Evolutionary conservation across 768 basidiomycete species (phyloP).

Genomic region (Mycena polygramma): DNA sequence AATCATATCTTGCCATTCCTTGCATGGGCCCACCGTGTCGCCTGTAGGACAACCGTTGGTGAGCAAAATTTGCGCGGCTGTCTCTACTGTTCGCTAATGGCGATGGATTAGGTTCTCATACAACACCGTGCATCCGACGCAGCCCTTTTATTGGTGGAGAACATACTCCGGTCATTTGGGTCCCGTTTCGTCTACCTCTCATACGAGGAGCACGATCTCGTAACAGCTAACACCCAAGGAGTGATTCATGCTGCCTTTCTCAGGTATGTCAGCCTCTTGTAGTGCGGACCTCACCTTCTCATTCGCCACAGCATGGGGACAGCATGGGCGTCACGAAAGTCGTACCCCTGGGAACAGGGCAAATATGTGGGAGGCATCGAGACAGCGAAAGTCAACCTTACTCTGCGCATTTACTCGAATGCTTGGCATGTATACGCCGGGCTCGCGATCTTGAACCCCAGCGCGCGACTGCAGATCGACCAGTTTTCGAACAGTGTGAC

Average conservation of each 20-base stretch:
- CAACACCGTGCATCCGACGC: conserved; percentile 80
- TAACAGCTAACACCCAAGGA: conserved; percentile 99
- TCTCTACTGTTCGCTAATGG: not conserved
- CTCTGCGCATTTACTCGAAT: conserved; percentile 95
- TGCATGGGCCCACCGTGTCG: conserved; percentile 96
- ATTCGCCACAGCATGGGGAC: conserved; percentile 87
- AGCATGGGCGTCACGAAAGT: conserved; percentile 78
- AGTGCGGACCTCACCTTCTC: not conserved
- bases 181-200: conserved; percentile 92
- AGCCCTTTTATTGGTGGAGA: conserved; percentile 82
- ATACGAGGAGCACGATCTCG: conserved; percentile 95
- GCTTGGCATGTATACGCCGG: conserved; percentile 99
- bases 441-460: conserved; percentile 95
- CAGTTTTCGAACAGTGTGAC: conserved; percentile 89
- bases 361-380: conserved; percentile 86
- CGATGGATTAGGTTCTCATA: conserved; percentile 80
- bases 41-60: conserved; percentile 93
- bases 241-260: conserved; percentile 98
- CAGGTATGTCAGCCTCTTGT: conserved; percentile 76
- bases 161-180: conserved; percentile 82
- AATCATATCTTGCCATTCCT: conserved; percentile 92
- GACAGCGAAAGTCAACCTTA: conserved; percentile 92
- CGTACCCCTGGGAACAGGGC: conserved; percentile 96
- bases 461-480: conserved; percentile 87
- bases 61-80: conserved; percentile 35